Evolutionary conservation across 2,329 filamentous ascomycete genomes (phyloP), one percentile per base, ranked within the genome.

Genomic region (Fusarium sp.): DNA sequence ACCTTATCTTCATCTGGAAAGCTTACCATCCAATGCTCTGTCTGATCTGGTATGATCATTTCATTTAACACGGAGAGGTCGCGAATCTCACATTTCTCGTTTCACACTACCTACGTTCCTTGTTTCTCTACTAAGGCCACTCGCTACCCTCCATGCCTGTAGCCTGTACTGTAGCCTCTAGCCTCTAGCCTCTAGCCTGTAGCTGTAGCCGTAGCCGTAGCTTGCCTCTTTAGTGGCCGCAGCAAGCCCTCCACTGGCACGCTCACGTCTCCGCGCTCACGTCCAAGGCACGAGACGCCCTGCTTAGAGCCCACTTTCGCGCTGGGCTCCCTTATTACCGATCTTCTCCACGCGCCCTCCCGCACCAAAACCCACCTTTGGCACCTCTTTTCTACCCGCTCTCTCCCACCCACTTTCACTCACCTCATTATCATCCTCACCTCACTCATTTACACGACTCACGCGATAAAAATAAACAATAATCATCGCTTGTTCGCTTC

Each of bases 301-400:
- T 50, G 11, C 17, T 11, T 13, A 11, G 48, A 50, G 42, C 47
- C 39, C 63, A 66, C 55, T 51, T 63, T 42, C 46, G 61, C 64
- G 57, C 61, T 63, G 49, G 42, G 42, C 66, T 69, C 61, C 61
- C 61, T 69, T 69, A 56, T 51, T 58, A 61, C 64, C 66, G 62
- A 66, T 65, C 65, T 69, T 63, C 52, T 42, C 58, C 66, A 69
- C 66, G 51, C 66, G 66, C 65, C 47, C 60, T 61, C 66, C 47
- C 65, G 18, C 65, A 66, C 61, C 61, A 69, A 62, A 69, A 61
- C 57, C 65, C 66, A 68, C 66, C 63, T 58, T 45, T 47, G 17
- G 45, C 39, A 52, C 55, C 66, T 69, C 66, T 69, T 63, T 69
- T 69, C 54, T 63, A 69, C 61, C 66, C 55, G 51, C 58, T 55